These are phyloP conservation scores for Dactylonectria macrodidyma DNA, from an alignment of 2,329 filamentous ascomycete genomes.

Conservation along the genomic window DNA sequence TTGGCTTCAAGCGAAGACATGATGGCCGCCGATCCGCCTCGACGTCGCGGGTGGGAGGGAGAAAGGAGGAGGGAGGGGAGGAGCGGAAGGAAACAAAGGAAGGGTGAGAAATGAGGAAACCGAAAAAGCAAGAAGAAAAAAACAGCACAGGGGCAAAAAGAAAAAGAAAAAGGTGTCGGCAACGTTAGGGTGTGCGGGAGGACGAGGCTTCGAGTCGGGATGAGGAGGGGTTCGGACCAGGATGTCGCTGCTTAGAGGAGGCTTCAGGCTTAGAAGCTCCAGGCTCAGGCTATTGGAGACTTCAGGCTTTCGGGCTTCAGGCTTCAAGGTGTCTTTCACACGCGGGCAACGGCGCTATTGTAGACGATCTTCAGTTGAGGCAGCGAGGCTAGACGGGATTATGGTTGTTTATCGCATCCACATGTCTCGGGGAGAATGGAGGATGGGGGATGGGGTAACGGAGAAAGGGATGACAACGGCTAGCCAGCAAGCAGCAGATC, in stretches of 20 bases:
- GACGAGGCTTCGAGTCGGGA: slow-evolving; percentile 29
- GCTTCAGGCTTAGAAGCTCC: slow-evolving; percentile 1
- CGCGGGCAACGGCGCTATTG: not conserved
- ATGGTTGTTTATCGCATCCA: slow-evolving; percentile 24
- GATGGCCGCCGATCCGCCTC: slow-evolving; percentile 31
- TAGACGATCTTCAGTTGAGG: not conserved
- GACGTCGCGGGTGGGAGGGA: slow-evolving; percentile 26
- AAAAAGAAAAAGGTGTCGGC: slow-evolving; percentile 23
- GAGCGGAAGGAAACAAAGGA: slow-evolving; percentile 18
- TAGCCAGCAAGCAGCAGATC: slow-evolving; percentile 6
- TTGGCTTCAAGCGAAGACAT: slow-evolving; percentile 82
- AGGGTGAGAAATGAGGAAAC: slow-evolving; percentile 11
- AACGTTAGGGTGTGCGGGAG: slow-evolving; percentile 22
- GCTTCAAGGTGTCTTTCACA: not conserved
- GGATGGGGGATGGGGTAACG: not conserved
- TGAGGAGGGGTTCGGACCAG: slow-evolving; percentile 24
- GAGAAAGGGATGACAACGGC: not conserved
- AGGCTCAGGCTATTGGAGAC: not conserved
- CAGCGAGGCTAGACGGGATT: slow-evolving; percentile 2
- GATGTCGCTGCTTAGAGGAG: not conserved
- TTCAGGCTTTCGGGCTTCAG: not conserved
- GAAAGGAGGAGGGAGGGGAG: slow-evolving; percentile 13
- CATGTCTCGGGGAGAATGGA: slow-evolving; percentile 20
- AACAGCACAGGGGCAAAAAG: slow-evolving; percentile 22
- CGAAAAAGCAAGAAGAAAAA: slow-evolving; percentile 20